phyloP scores from a whole-genome alignment of 495 filamentous ascomycete genomes.

The Immersiella caudata region DNA sequence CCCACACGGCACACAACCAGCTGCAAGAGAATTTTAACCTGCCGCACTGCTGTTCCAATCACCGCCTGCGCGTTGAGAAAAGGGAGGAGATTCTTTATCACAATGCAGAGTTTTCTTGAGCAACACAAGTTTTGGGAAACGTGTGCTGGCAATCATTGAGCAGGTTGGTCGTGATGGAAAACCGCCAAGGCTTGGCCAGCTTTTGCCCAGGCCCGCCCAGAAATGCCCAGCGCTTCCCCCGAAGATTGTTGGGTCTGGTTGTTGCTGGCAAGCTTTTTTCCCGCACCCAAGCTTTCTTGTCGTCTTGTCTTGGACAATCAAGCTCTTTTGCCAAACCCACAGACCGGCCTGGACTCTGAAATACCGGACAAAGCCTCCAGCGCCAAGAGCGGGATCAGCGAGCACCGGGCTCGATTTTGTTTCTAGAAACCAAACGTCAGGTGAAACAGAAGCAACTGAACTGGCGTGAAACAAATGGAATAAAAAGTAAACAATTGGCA shows the following conservation, averaged over 20 bases:
- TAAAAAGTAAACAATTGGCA: conserved; percentile 3
- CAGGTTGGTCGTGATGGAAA: background rate
- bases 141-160: background rate
- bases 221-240: background rate
- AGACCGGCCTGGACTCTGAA: conserved; percentile 1
- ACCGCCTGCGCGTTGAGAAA: background rate
- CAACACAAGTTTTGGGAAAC: background rate
- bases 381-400: background rate
- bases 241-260: conserved; percentile 8
- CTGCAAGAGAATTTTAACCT: background rate
- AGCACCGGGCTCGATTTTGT: background rate
- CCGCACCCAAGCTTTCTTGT: conserved; percentile 11
- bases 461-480: background rate
- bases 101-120: background rate
- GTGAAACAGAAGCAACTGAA: background rate
- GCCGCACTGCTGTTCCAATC: background rate
- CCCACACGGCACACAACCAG: background rate
- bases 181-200: conserved; percentile 13
- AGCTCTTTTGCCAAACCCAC: conserved; percentile 8
- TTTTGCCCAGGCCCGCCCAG: conserved; percentile 12
- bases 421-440: conserved; percentile 13
- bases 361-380: background rate
- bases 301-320: background rate
- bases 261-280: conserved; percentile 18
- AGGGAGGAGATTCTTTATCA: background rate